These are phyloP conservation scores for Prunus salicina DNA, from an alignment of 306 rosid genomes.

Conservation along the genomic window DNA sequence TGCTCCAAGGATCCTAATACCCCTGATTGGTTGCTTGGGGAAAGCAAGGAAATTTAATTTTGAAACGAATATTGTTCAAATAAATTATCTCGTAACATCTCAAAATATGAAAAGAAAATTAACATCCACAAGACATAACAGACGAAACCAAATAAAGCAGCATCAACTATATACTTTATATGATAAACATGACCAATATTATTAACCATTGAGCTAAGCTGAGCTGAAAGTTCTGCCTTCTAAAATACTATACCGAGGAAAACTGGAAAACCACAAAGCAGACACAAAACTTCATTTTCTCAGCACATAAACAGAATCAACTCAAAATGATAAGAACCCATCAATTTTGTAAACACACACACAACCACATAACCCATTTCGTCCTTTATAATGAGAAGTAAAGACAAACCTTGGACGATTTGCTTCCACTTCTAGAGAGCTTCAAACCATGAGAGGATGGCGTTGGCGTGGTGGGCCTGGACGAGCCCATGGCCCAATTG, in stretches of 20 bases:
- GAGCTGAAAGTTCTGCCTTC: not conserved
- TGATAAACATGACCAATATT: not conserved
- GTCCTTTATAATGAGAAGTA: not conserved
- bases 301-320: slow-evolving; percentile 12
- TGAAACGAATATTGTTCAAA: no score
- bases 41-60: not conserved
- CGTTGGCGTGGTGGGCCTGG: slow-evolving; percentile 43
- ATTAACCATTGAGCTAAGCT: slow-evolving; percentile 1
- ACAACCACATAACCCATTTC: not conserved
- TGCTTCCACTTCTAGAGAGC: slow-evolving; percentile 47
- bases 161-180: not conserved
- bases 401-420: slow-evolving; percentile 50
- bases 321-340: slow-evolving; percentile 5
- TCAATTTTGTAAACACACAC: not conserved
- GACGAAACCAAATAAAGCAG: not conserved
- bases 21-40: not conserved
- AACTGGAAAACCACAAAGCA: not conserved
- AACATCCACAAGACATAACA: not conserved
- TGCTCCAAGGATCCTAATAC: not conserved
- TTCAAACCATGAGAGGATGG: slow-evolving; percentile 41
- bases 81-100: not conserved
- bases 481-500: slow-evolving; percentile 41
- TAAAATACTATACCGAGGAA: not conserved
- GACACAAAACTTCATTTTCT: slow-evolving; percentile 1
- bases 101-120: not conserved